Evolutionary conservation across 345 rosid genomes (phyloP).

Genomic region (Eucalyptus globulus): DNA sequence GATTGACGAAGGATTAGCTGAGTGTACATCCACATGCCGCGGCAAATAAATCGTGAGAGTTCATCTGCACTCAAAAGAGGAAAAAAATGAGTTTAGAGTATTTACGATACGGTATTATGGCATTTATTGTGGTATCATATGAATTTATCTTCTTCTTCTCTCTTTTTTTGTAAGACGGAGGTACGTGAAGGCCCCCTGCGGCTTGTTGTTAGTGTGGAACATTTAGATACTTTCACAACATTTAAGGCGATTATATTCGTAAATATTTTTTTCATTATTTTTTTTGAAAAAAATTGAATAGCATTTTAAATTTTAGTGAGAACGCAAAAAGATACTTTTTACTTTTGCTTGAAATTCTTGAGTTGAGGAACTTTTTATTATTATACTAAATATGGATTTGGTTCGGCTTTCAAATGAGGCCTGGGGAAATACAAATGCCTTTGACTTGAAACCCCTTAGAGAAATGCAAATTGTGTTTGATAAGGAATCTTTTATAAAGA

Average conservation of each 20-base stretch:
- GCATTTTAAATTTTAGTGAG: not conserved
- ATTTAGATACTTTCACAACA: not conserved
- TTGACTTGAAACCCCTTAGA: too few relatives aligned
- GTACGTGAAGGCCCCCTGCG: too few relatives aligned
- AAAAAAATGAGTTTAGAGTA: not conserved
- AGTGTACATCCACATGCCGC: not conserved
- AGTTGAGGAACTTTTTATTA: too few relatives aligned
- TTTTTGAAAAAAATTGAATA: too few relatives aligned
- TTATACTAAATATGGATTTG: too few relatives aligned
- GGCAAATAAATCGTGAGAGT: not conserved
- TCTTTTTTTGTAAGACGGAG: too few relatives aligned
- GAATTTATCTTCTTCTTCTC: not conserved
- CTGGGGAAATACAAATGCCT: accelerated
- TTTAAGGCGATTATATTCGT: not conserved
- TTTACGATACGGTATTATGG: not conserved
- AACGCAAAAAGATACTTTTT: accelerated
- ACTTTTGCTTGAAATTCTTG: not conserved
- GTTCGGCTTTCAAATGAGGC: too few relatives aligned
- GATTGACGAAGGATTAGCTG: not conserved
- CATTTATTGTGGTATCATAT: not conserved
- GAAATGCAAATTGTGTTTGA: too few relatives aligned
- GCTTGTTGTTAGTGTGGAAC: not conserved
- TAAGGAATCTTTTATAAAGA: too few relatives aligned
- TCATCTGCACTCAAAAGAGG: not conserved
- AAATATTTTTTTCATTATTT: not conserved